phyloP scores from a whole-genome alignment of 768 basidiomycete species.

The Hericium coralloides region DNA sequence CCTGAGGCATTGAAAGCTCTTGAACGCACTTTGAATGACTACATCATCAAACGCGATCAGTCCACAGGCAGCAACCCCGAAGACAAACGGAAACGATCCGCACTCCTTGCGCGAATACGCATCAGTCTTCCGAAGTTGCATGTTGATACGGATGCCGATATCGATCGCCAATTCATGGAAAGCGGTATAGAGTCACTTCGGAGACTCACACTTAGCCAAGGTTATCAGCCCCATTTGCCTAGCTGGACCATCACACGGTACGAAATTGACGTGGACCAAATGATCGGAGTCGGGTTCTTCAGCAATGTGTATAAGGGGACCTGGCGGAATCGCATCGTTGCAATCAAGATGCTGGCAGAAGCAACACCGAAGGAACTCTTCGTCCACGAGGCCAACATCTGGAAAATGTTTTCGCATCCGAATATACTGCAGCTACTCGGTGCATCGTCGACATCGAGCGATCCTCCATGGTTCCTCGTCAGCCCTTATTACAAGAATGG shows the following conservation, averaged over 20 bases:
- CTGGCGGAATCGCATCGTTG: conserved; percentile 59
- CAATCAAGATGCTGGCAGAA: conserved; percentile 63
- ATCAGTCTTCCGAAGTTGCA: conserved; percentile 3
- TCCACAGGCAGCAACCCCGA: too few species aligned
- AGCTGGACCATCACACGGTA: conserved; percentile 77
- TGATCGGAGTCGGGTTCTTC: conserved; percentile 67
- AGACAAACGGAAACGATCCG: not conserved
- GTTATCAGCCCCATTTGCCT: conserved; percentile 30
- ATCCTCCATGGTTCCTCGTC: conserved; percentile 64
- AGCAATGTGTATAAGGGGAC: too few species aligned
- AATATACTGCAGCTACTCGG: conserved; percentile 70
- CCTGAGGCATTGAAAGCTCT: conserved; percentile 54
- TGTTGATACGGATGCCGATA: conserved; percentile 38
- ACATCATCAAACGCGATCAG: not conserved
- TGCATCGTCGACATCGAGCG: conserved; percentile 61
- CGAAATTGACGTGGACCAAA: conserved; percentile 62
- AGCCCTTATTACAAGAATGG: conserved; percentile 49
- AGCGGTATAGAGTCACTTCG: conserved; percentile 62
- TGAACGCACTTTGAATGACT: not conserved
- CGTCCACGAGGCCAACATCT: conserved; percentile 61
- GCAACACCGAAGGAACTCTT: conserved; percentile 56
- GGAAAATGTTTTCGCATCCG: conserved; percentile 58
- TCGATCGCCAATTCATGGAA: conserved; percentile 65
- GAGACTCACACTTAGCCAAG: conserved; percentile 37
- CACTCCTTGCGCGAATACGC: too few species aligned